Base-by-base conservation (phyloP, 108 stramenopile species). In the Cyclotella baltica region DNA sequence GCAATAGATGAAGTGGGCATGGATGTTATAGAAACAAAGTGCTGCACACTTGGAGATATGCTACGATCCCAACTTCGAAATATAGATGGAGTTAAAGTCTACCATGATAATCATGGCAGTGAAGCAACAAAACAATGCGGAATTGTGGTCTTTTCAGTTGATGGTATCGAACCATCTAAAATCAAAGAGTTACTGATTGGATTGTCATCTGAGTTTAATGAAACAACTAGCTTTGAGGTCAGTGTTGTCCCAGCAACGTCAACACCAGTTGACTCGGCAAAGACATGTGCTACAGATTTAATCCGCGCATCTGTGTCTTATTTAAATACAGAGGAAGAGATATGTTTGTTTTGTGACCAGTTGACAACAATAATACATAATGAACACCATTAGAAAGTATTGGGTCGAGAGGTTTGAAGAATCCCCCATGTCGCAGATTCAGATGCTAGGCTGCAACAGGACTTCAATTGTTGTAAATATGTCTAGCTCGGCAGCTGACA, bases 211-310 rank as follows among this genome's bases (percentile, higher is more conserved):
- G 55, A 34, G 1, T 70, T 69, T 19, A n/a, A 19, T 59, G n/a
- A 9, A 36, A 30, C 19, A 18, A 22, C 27, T 43, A 29, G 77
- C 33, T 88, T 87, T 83, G 80, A 85, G 30, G 23, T 88, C n/a
- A 88, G 87, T 63, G 57, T 88, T 5, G 86, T 86, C 19, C 89
- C 91, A 0, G 86, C 87, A 33, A 87, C 91, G 6, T 89, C 88
- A 13, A 92, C 91, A 0, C 89, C 86, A 30, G 4, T 89, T 3
- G 91, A 92, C 81, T 88, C 88, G 20, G 64, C 85, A 50, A 56
- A 57, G 36, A 82, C 83, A 4, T 27, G 61, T 22, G 73, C 75
- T 48, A 73, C 72, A 8, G 52, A 87, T 30, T 66, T 92, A 34
- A 50, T 92, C 1, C 83, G 91, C 5, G 91, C 82, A 0, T 92